Base-by-base conservation (phyloP, 1,284 basidiomycete genomes). In the Trichosporon coremiiforme region DNA sequence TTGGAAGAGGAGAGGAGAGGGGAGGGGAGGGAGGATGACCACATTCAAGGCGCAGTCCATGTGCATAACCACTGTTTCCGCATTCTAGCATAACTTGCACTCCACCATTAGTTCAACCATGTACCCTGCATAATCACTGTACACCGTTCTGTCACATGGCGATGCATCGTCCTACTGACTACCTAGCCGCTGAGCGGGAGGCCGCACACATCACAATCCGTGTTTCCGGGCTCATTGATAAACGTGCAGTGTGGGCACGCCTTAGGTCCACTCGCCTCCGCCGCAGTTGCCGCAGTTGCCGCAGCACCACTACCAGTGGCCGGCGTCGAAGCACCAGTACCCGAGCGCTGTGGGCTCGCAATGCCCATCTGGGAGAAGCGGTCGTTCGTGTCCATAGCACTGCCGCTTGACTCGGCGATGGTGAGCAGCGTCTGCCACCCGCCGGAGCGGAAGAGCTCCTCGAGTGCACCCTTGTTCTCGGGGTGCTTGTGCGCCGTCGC, bases 241-340 rank as follows among this genome's bases (percentile, higher is more conserved):
- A 94, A 97, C 9, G 96, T 99, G 84, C 96, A 98, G 81, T 98
- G 94, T 10, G 95, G 95, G 81, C 97, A 99, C 45, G 90, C 86
- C 73, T 87, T 87, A 66, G 87, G 74, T 76, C 63, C 29, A 47
- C 63, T 3, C 53, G 57, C 4, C 15, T 60, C 57, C 0, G 25
- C 71, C n/a, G 64, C 73, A 1, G 66, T 66, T 17, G 41, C 72
- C 13, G 67, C 73, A 1, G 60, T 69, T 35, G 47, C 68, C 20
- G n/a, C n/a, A n/a, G n/a, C n/a, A n/a, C n/a, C n/a, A n/a, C 60
- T 69, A 55, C 60, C 70, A 50, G 38, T 72, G 64, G 57, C 77
- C 70, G 72, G 72, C 66, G 57, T 77, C 68, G 60, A 71, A 68
- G 70, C 25, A 5, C 69, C 74, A 2, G 63, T 53, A 1, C 66